phyloP scores from a whole-genome alignment of 305 asterid species.

The Fraxinus platypoda region DNA sequence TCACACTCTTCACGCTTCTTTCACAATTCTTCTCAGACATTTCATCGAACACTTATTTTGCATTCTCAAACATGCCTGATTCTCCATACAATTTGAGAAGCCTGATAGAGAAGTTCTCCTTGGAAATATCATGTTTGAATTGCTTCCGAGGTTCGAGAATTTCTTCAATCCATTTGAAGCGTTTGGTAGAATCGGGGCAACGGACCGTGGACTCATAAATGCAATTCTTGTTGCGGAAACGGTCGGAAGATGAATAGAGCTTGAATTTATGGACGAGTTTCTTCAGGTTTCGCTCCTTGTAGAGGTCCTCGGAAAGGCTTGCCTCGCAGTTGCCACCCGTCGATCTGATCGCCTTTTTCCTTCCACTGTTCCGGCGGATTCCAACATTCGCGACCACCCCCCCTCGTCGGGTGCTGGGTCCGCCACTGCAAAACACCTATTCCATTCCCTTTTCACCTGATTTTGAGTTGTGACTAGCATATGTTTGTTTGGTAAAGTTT shows the following conservation, averaged over 20 bases:
- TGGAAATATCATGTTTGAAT: slow-evolving; percentile 29
- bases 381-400: too few relatives aligned
- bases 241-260: slow-evolving; percentile 25
- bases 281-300: slow-evolving; percentile 37
- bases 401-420: too few relatives aligned
- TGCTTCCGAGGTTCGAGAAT: slow-evolving; percentile 43
- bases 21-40: too few relatives aligned
- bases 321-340: too few relatives aligned
- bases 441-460: too few relatives aligned
- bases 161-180: slow-evolving; percentile 37
- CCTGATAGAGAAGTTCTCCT: slow-evolving; percentile 36
- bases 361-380: too few relatives aligned
- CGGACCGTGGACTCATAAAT: slow-evolving; percentile 38
- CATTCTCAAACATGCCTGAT: slow-evolving; percentile 35
- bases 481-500: too few relatives aligned
- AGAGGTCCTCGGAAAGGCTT: slow-evolving; percentile 26
- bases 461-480: too few relatives aligned
- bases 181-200: slow-evolving; percentile 37
- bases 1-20: too few relatives aligned
- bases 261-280: slow-evolving; percentile 37
- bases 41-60: not conserved
- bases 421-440: too few relatives aligned
- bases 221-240: slow-evolving; percentile 39
- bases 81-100: slow-evolving; percentile 34
- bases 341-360: too few relatives aligned